A percentile compares a stretch with the other conserved stretches of the same genome.
Conservation (phyloP, 345 rosid genomes). For the Leavenworthia alabamica region DNA sequence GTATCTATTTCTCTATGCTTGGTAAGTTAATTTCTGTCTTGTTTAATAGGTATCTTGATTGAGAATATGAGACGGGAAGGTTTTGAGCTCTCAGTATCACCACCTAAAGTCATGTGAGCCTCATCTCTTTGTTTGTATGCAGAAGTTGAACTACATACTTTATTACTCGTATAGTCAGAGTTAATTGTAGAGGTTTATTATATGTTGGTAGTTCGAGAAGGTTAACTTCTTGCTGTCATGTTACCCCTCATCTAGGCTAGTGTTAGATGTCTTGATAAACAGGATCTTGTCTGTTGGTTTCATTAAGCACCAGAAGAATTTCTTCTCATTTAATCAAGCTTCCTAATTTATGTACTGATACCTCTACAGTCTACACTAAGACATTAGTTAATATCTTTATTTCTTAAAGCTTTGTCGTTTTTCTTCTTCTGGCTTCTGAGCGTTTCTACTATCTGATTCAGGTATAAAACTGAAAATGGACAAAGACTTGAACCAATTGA, state of each 20-base stretch:
- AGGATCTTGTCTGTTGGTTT: not conserved
- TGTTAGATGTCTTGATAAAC: not conserved
- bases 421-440: not conserved
- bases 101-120: constrained; percentile 96
- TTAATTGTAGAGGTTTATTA: not conserved
- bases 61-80: constrained; percentile 99
- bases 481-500: constrained; percentile 89
- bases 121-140: not conserved
- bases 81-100: constrained; percentile 89
- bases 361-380: not conserved
- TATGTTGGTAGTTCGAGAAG: not conserved
- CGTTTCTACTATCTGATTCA: constrained; percentile 28
- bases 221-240: not conserved
- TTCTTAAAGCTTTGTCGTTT: not conserved
- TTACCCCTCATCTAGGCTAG: not conserved
- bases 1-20: not conserved
- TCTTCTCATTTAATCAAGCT: not conserved
- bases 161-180: not conserved
- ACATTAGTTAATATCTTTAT: not conserved
- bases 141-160: not conserved
- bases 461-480: constrained; percentile 70
- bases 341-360: not conserved
- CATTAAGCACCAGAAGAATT: not conserved
- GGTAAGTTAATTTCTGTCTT: constrained; percentile 15
- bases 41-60: constrained; percentile 72